A percentile compares a stretch with the other conserved stretches of the same genome.
These are phyloP conservation scores for Lanmaoa rubissima DNA, from an alignment of 768 basidiomycete genomes.

Conservation along the genomic window DNA sequence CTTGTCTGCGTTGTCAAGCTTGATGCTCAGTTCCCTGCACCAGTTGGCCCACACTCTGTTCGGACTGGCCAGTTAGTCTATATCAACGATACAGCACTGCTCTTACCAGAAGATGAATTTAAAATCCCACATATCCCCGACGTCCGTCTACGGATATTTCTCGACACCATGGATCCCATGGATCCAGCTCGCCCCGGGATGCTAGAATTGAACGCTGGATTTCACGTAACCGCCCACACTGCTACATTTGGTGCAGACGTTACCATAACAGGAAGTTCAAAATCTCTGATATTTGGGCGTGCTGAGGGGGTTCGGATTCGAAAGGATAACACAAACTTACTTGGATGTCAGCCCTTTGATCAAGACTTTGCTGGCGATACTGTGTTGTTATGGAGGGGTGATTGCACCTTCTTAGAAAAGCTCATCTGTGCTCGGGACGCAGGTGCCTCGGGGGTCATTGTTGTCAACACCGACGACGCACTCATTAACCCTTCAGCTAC, in stretches of 20 bases:
- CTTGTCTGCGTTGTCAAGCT: neutral
- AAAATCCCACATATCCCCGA: conserved; percentile 33
- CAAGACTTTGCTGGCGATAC: conserved; percentile 47
- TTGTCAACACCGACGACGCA: conserved; percentile 62
- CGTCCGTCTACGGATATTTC: conserved; percentile 58
- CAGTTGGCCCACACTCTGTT: conserved; percentile 82
- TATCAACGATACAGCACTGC: conserved; percentile 62
- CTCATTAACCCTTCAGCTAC: conserved; percentile 67
- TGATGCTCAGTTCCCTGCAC: conserved; percentile 3
- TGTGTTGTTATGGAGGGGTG: conserved; percentile 70
- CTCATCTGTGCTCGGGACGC: conserved; percentile 63
- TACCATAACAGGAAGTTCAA: conserved; percentile 25
- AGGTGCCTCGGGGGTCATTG: conserved; percentile 75
- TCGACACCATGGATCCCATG: conserved; percentile 49
- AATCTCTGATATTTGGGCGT: conserved; percentile 45
- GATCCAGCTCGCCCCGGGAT: conserved; percentile 40
- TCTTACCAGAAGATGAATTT: conserved; percentile 34
- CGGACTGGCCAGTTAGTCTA: conserved; percentile 80
- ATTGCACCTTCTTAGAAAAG: conserved; percentile 89
- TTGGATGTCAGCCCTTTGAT: conserved; percentile 61
- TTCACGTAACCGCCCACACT: conserved; percentile 57
- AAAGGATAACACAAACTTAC: conserved; percentile 48
- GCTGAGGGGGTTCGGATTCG: conserved; percentile 54
- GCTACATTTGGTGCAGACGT: conserved; percentile 72
- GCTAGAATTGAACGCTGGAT: conserved; percentile 41